Conservation (phyloP, 148 eudicot genomes). For the Diospyros kaki region DNA sequence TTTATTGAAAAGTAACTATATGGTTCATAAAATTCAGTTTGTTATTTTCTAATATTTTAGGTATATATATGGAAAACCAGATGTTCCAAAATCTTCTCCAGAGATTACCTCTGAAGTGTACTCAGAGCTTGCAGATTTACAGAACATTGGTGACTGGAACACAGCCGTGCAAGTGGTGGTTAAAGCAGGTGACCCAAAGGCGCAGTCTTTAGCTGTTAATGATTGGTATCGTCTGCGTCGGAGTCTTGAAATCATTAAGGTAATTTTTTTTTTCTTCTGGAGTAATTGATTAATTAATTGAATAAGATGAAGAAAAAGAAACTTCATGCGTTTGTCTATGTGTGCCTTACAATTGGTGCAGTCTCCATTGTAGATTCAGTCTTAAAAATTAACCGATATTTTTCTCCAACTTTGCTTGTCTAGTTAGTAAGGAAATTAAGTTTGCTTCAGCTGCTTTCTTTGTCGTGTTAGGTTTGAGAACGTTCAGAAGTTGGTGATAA, state of each 20-base stretch:
- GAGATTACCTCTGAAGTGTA: conserved; percentile 59
- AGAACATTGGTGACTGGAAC: conserved; percentile 65
- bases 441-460: too few species aligned
- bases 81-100: conserved; percentile 87
- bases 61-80: conserved; percentile 95
- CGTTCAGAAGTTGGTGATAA: too few species aligned
- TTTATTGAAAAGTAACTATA: too few species aligned
- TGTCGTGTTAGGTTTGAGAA: too few species aligned
- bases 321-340: background rate
- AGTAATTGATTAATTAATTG: background rate
- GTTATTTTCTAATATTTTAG: conserved; percentile 31
- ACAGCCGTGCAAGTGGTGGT: conserved; percentile 78
- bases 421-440: too few species aligned
- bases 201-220: conserved; percentile 62
- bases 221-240: conserved; percentile 94
- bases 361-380: background rate
- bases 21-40: too few species aligned
- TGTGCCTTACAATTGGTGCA: background rate
- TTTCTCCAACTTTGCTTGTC: background rate
- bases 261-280: conserved; percentile 1
- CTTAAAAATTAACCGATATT: background rate
- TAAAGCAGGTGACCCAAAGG: conserved; percentile 77
- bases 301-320: background rate
- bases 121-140: conserved; percentile 63
- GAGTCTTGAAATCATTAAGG: conserved; percentile 86